Evolutionary conservation across 2,329 filamentous ascomycete species (phyloP), one percentile per base, ranked within the genome.

Genomic region (Scopulariopsis brevicaulis): DNA sequence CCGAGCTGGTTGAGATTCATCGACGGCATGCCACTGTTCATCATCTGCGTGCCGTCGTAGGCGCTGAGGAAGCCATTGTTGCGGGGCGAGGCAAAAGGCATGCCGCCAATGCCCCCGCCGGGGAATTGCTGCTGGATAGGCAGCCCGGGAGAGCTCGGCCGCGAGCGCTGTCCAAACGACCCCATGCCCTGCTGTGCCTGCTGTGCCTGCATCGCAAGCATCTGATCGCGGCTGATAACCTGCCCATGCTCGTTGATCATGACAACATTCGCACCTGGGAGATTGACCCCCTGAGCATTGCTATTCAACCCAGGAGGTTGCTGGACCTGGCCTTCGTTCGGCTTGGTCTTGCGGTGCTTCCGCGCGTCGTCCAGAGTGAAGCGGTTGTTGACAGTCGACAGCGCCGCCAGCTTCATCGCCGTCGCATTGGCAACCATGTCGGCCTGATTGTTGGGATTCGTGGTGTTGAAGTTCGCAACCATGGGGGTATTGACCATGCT

Each of bases 381-480:
- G 50, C 94, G 89, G 71, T 97, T 99, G 77, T 97, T 99, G 55
- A 99, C 94, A 2, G 94, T 99, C 5, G 93, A 97, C 53, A 99
- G 78, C 20, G 94, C 94, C 53, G 94, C 94, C 56, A 99, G 82
- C 72, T 99, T 99, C 94, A 99, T 99, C 24, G 94, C 94, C 18
- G 94, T 97, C 28, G 94, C 94, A 69, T 97, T 99, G 60, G 94
- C 94, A 59, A 99, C 88, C 93, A 97, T 97, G 67, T 99, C 94
- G 18, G 91, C 92, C 70, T 96, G 92, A 63, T 80, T 70, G 57
- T 59, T 61, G 72, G 83, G 86, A 65, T 72, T 81, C 61, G 71
- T 71, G 18, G 78, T 73, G 62, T 81, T 86, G 71, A 97, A 99
- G 63, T 86, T 93, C 48, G 90, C 77, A 5, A 93, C 89, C 88